These are phyloP conservation scores for Brassica hybrid DNA, from an alignment of 441 rosid species.

Conservation along the genomic window DNA sequence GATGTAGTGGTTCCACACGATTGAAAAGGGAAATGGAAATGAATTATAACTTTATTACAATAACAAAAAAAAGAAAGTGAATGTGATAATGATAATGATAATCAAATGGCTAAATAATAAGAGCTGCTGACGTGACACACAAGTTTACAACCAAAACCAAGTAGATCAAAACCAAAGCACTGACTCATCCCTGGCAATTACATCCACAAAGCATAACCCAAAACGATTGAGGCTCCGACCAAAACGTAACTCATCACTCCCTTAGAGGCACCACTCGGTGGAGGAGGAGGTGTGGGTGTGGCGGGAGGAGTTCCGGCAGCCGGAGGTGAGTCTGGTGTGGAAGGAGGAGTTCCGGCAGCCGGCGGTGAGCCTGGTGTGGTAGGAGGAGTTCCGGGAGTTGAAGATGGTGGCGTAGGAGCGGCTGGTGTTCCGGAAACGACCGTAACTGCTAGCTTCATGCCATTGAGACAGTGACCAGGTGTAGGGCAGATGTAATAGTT, in stretches of 20 bases:
- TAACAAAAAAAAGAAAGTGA: slow-evolving; percentile 18
- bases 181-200: slow-evolving; percentile 76
- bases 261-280: slow-evolving; percentile 40
- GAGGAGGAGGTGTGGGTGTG: slow-evolving; percentile 43
- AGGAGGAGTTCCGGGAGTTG: slow-evolving; percentile 32
- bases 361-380: slow-evolving; percentile 35
- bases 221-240: slow-evolving; percentile 48
- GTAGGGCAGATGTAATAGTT: slow-evolving; percentile 66
- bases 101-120: slow-evolving; percentile 14
- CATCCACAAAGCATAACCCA: slow-evolving; percentile 41
- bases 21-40: too few species aligned
- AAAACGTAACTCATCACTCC: slow-evolving; percentile 43
- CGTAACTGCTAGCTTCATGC: slow-evolving; percentile 67
- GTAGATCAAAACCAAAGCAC: slow-evolving; percentile 52
- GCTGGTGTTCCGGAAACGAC: slow-evolving; percentile 45
- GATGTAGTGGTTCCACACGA: not conserved
- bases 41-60: slow-evolving; percentile 26
- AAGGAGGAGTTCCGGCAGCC: slow-evolving; percentile 7
- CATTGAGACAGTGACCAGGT: slow-evolving; percentile 55
- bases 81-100: slow-evolving; percentile 16
- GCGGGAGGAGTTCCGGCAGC: slow-evolving; percentile 1
- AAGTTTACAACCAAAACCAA: slow-evolving; percentile 14
- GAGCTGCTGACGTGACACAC: slow-evolving; percentile 26
- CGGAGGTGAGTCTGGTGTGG: too few species aligned
- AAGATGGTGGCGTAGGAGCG: slow-evolving; percentile 15